Percentiles rank a stretch among this genome's conserved stretches.
These are phyloP conservation scores for Echeveria elegans DNA, from an alignment of 164 flowering plant species.

Conservation along the genomic window DNA sequence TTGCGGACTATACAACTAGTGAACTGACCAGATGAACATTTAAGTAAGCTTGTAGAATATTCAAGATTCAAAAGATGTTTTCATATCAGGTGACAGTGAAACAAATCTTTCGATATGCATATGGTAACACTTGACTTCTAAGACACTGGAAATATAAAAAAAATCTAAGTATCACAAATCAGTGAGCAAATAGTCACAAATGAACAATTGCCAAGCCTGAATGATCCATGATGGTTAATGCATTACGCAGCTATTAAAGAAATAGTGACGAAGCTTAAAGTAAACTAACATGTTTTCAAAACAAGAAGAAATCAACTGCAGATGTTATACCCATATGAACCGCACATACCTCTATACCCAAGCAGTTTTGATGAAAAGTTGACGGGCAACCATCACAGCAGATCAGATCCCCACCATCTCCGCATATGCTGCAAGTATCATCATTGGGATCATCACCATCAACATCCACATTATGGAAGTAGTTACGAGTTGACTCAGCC, in stretches of 20 bases:
- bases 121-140: not conserved
- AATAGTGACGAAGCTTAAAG: not conserved
- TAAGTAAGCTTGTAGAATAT: not conserved
- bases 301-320: not conserved
- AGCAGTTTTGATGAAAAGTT: conserved; percentile 85
- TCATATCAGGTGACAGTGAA: not conserved
- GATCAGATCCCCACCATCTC: conserved; percentile 95
- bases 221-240: not conserved
- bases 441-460: conserved; percentile 94
- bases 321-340: not conserved
- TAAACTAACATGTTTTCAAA: not conserved
- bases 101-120: not conserved
- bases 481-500: conserved; percentile 35
- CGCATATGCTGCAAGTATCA: conserved; percentile 95
- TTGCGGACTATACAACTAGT: not conserved
- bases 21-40: not conserved
- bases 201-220: not conserved
- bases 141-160: not conserved
- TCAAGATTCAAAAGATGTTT: not conserved
- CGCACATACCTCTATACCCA: conserved; percentile 57
- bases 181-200: not conserved
- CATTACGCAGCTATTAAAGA: not conserved
- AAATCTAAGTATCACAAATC: not conserved
- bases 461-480: conserved; percentile 41
- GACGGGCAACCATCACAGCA: conserved; percentile 99